These are phyloP conservation scores for Yarrowia sp. DNA, from an alignment of 805 yeast species.

Conservation along the genomic window DNA sequence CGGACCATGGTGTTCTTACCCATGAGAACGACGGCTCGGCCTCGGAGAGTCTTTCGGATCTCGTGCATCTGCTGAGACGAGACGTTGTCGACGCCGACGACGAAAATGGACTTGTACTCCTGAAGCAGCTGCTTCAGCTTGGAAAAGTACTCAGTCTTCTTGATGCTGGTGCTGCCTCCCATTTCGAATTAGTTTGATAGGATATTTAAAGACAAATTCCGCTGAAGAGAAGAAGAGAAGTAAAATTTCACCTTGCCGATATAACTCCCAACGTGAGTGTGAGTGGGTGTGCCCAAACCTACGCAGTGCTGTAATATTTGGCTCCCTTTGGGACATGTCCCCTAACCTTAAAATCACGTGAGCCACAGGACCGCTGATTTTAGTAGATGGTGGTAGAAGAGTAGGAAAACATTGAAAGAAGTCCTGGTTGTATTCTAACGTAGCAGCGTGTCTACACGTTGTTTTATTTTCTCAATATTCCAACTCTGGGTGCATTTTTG, in stretches of 20 bases:
- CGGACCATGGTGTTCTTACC: slow-evolving; percentile 99
- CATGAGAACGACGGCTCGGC: slow-evolving; percentile 93
- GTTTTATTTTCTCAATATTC: no score
- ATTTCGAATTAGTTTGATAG: slow-evolving; percentile 69
- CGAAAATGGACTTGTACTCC: slow-evolving; percentile 96
- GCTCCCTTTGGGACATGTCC: not conserved
- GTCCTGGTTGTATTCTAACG: no score
- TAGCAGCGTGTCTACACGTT: no score
- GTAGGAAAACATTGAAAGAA: no score
- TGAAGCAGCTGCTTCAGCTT: slow-evolving; percentile 93
- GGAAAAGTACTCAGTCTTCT: slow-evolving; percentile 91
- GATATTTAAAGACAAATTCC: slow-evolving; percentile 41
- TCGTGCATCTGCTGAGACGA: slow-evolving; percentile 99
- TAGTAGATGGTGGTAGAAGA: no score
- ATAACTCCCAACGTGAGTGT: slow-evolving; percentile 1
- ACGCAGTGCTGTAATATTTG: not conserved
- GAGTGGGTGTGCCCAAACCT: slow-evolving; percentile 18
- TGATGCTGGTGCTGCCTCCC: slow-evolving; percentile 97
- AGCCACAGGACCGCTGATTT: no score
- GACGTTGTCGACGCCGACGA: slow-evolving; percentile 99
- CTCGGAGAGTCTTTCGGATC: slow-evolving; percentile 95
- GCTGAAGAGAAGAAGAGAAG: slow-evolving; percentile 19
- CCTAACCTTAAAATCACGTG: slow-evolving; percentile 4
- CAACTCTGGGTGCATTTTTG: no score
- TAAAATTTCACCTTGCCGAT: not conserved